Base-by-base conservation (phyloP, 2,329 filamentous ascomycete genomes). In the Penicillium concentricum region DNA sequence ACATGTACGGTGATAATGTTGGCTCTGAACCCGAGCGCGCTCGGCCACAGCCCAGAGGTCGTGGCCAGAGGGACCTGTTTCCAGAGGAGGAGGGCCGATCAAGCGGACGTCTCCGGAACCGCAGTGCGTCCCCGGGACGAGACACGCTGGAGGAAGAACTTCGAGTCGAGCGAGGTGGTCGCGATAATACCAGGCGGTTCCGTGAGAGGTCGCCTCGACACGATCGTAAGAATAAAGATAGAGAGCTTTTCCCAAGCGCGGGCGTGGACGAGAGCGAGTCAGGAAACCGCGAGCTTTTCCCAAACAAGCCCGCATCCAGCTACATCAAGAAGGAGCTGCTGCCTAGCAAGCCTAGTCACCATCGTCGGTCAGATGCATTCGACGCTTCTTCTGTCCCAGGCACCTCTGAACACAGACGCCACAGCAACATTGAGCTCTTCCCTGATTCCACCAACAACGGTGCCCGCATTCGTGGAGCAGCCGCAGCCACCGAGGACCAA, bases 1-100 rank as follows among this genome's bases (percentile, higher is more conserved):
- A 84, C 67, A 88, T 96, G 79, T 96, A 95, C 73, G 91, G 94
- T 62, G 91, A 96, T 67, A 83, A 57, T 20, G 62, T 67, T 8
- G 69, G 71, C 44, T 63, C 64, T 22, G 52, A 41, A 51, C 37
- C 49, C 24, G 72, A 69, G 9, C 67, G 70, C 54, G 63, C 67
- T 51, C 65, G 67, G 43, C 57, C 64, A 45, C 51, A 62, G 51
- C 70, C 72, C n/a, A 68, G 71, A 59, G 60, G 69, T 43, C 60
- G 65, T 49, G 65, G 70, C 37, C 57, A 63, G 43, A 60, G 65
- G 37, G 75, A 79, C 30, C 61, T 79, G 22, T 78, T 79, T 51
- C 71, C 75, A 3, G 68, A 72, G 10, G 67, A 70, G 22, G 68
- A 68, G 24, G 69, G 64, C 20, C 59, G 61, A 5, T 64, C 66